Base-by-base conservation (phyloP, 2,329 filamentous ascomycete genomes). In the Diaporthe eres region DNA sequence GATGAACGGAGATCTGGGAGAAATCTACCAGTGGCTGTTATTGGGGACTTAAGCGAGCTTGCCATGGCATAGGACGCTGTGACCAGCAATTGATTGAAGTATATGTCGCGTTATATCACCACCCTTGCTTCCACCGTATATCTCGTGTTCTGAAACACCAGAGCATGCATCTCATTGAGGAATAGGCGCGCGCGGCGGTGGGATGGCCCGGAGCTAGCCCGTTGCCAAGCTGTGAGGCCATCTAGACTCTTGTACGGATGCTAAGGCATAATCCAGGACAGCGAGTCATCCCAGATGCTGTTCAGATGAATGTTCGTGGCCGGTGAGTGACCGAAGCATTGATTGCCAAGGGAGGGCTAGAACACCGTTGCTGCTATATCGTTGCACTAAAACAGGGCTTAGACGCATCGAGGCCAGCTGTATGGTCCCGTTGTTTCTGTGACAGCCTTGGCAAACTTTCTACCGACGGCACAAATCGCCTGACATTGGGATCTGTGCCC, bases 381-480 rank as follows among this genome's bases (percentile, higher is more conserved):
- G 37, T n/a, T 49, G 28, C 61, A 49, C 42, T 67, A 67, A 47
- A 67, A 67, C 25, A 44, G 25, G 25, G 61, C 42, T 49, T 67
- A 31, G 61, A n/a, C 13, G 28, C 61, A 49, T 49, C 42, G 31
- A 67, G 19, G 42, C 15, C 19, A 67, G 42, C 61, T n/a, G 25
- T 67, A 47, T 49, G 61, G 61, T 9, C 61, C 61, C 61, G n/a
- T 67, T 67, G 61, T 67, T 67, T 67, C 61, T 65, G 17, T 49
- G 61, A 47, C 61, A 65, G 61, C 25, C 61, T 65, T 49, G 61
- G 61, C 61, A 44, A 65, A 65, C 61, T 65, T n/a, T 65, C 42
- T 31, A 49, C 42, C 8, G 17, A 28, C 15, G 42, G 61, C 25
- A 65, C n/a, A 47, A 28, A 65, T 65, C 15, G 60, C 60, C 39